A percentile compares a stretch with the other conserved stretches of the same genome.
These are phyloP conservation scores for Metschnikowia santaceciliae DNA, from an alignment of 805 yeast species.

Conservation along the genomic window DNA sequence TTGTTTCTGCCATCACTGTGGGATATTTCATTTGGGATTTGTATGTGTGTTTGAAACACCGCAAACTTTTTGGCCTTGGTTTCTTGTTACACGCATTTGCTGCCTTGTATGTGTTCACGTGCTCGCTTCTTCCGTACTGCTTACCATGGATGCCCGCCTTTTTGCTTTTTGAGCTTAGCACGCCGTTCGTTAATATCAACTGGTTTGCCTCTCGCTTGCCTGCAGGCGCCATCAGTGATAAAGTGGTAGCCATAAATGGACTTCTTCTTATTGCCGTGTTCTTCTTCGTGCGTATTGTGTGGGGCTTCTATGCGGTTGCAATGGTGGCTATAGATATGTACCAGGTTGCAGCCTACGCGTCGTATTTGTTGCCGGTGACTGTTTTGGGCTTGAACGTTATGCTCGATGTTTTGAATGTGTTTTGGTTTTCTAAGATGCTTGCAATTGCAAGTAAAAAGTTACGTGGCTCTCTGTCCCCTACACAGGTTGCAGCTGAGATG, in stretches of 20 bases:
- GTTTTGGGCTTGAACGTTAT: slow-evolving; percentile 57
- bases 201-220: slow-evolving; percentile 87
- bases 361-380: slow-evolving; percentile 43
- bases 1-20: slow-evolving; percentile 64
- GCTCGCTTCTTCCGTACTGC: slow-evolving; percentile 67
- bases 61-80: slow-evolving; percentile 70
- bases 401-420: slow-evolving; percentile 65
- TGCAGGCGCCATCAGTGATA: slow-evolving; percentile 54
- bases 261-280: slow-evolving; percentile 62
- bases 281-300: slow-evolving; percentile 71
- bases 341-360: slow-evolving; percentile 40
- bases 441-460: slow-evolving; percentile 58
- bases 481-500: slow-evolving; percentile 6
- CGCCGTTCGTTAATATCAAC: slow-evolving; percentile 92
- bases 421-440: slow-evolving; percentile 90
- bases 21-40: slow-evolving; percentile 96
- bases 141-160: slow-evolving; percentile 81
- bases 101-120: slow-evolving; percentile 67
- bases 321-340: slow-evolving; percentile 47
- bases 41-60: slow-evolving; percentile 60
- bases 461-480: slow-evolving; percentile 5
- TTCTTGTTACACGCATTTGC: slow-evolving; percentile 82
- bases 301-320: slow-evolving; percentile 80
- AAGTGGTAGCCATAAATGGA: slow-evolving; percentile 64
- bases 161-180: slow-evolving; percentile 79